A percentile compares a stretch with the other conserved stretches of the same genome.
phyloP scores from a whole-genome alignment of 305 asterid species.

The Fraxinus floribunda region DNA sequence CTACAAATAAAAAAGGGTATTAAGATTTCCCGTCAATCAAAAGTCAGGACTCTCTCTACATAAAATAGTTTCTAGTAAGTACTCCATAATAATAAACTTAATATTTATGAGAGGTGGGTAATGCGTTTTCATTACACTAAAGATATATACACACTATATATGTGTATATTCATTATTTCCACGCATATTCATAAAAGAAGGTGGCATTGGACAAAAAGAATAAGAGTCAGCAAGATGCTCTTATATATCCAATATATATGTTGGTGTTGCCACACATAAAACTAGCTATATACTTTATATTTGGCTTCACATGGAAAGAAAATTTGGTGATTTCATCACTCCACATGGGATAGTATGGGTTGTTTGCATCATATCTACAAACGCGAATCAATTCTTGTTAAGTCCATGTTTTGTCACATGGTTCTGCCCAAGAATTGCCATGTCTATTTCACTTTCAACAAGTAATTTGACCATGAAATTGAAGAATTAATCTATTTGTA shows the following conservation, averaged over 20 bases:
- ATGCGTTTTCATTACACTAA: not conserved
- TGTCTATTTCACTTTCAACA: not conserved
- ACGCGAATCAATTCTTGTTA: not conserved
- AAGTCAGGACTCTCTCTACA: not conserved
- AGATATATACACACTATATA: not conserved
- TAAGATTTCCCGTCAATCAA: no score
- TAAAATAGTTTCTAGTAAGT: not conserved
- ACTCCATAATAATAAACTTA: no score
- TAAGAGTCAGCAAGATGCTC: not conserved
- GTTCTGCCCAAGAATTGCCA: not conserved
- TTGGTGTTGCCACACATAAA: not conserved
- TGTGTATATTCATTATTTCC: not conserved
- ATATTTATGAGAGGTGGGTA: not conserved
- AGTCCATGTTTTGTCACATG: conserved; percentile 5
- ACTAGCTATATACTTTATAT: not conserved
- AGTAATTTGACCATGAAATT: not conserved
- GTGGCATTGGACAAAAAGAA: not conserved
- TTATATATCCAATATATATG: not conserved
- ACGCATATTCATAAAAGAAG: not conserved
- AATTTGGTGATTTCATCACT: not conserved
- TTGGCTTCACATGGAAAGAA: not conserved
- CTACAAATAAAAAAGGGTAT: not conserved
- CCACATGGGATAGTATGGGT: not conserved
- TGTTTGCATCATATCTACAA: not conserved
- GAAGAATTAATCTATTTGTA: not conserved